These are phyloP conservation scores for Calonectria fujianensis DNA, from an alignment of 2,329 filamentous ascomycete species.

Conservation along the genomic window DNA sequence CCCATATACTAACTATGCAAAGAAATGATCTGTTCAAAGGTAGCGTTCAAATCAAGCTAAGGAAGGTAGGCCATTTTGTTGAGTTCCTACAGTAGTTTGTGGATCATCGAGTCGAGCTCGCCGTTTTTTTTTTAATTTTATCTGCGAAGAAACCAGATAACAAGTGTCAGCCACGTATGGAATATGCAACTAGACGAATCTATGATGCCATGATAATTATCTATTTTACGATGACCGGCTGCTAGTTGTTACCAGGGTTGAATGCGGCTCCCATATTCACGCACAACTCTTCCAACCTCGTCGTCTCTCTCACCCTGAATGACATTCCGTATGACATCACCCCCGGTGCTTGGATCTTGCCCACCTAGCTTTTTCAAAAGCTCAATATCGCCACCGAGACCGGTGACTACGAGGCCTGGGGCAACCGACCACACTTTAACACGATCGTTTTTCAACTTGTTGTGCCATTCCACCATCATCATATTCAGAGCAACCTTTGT, in stretches of 20 bases:
- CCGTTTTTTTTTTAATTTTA: too few species aligned
- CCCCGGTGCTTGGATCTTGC: background rate
- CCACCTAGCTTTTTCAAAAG: background rate
- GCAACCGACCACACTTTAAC: background rate
- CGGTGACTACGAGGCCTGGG: background rate
- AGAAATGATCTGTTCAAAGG: too few species aligned
- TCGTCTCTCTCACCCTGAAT: background rate
- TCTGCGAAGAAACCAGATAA: too few species aligned
- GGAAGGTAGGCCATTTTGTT: too few species aligned
- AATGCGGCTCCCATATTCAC: background rate
- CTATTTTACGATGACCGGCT: too few species aligned
- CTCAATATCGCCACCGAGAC: background rate
- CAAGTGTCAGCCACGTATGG: too few species aligned
- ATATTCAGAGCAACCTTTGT: background rate
- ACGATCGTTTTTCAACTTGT: background rate
- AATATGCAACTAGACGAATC: too few species aligned
- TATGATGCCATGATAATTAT: too few species aligned
- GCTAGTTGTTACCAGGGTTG: background rate
- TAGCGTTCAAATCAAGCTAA: too few species aligned
- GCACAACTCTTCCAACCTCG: background rate
- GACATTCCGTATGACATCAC: background rate
- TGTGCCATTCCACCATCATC: constrained; percentile 6
- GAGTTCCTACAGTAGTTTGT: too few species aligned
- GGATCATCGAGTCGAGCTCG: too few species aligned
- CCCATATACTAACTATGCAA: too few species aligned